Conservation (phyloP, 257 asterid genomes). For the Solanum pennellii region DNA sequence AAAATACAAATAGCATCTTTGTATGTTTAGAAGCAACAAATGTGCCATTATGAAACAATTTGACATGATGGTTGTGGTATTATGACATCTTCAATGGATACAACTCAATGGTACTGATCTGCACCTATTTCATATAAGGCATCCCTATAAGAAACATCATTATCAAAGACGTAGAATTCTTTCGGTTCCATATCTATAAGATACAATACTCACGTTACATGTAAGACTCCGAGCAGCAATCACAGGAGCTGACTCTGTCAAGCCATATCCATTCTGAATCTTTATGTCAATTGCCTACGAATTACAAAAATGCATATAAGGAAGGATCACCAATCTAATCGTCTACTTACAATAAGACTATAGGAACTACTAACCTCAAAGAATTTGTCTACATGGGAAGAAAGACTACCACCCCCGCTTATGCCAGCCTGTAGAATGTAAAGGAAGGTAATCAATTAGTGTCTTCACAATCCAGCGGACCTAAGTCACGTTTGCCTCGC, state of each 20-base stretch:
- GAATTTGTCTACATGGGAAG: slow-evolving; percentile 72
- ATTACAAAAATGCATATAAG: not conserved
- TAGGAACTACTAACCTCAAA: slow-evolving; percentile 53
- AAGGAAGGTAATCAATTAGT: not conserved
- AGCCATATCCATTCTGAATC: slow-evolving; percentile 86
- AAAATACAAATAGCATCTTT: not conserved
- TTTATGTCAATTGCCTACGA: slow-evolving; percentile 75
- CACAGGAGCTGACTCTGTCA: slow-evolving; percentile 94
- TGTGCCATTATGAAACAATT: not conserved
- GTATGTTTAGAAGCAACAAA: not conserved
- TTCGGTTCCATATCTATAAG: not conserved
- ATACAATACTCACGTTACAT: slow-evolving; percentile 48
- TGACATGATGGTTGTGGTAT: not conserved
- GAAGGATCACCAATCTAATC: not conserved
- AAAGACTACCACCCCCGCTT: slow-evolving; percentile 94
- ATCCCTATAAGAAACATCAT: not conserved
- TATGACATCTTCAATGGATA: not conserved
- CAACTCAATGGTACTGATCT: not conserved
- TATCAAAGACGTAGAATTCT: not conserved
- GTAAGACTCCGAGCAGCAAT: slow-evolving; percentile 63
- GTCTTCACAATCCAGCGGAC: not conserved
- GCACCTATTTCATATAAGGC: not conserved
- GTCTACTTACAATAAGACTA: slow-evolving; percentile 2
- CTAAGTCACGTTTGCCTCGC: not conserved
- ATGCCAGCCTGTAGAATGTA: slow-evolving; percentile 50